These are phyloP conservation scores for Dioscorea zingiberensis DNA, from an alignment of 106 monocot genomes.

Conservation along the genomic window DNA sequence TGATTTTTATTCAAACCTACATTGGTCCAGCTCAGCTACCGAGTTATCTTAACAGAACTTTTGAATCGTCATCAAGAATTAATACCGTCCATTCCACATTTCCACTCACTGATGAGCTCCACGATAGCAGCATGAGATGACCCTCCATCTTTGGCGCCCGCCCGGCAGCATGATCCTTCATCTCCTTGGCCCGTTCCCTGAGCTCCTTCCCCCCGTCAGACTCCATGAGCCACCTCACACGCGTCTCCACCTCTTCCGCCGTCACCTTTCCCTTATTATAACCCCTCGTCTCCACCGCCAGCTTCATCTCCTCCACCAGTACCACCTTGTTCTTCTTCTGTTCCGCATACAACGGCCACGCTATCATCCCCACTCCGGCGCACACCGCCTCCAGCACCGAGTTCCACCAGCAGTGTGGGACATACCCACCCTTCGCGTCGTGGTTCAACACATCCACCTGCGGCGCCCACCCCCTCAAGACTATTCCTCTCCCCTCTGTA, in stretches of 20 bases:
- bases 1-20: too few relatives aligned
- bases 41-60: too few relatives aligned
- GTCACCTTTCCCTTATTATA: constrained; percentile 16
- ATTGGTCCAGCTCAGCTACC: too few relatives aligned
- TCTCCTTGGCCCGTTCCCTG: background rate
- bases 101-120: constrained; percentile 8
- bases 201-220: constrained; percentile 6
- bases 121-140: constrained; percentile 2
- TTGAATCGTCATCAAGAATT: background rate
- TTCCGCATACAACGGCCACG: constrained; percentile 34
- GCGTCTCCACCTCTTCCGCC: constrained; percentile 24
- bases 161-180: constrained; percentile 7
- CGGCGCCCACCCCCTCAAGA: constrained; percentile 21
- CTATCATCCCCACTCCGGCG: constrained; percentile 26
- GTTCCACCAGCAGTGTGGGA: constrained; percentile 37
- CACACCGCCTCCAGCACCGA: constrained; percentile 20
- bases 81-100: too few relatives aligned
- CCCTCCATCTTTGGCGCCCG: constrained; percentile 10
- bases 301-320: constrained; percentile 14
- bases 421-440: constrained; percentile 16
- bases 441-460: constrained; percentile 12
- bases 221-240: constrained; percentile 25
- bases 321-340: constrained; percentile 24
- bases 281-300: constrained; percentile 20
- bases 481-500: constrained; percentile 19